Evolutionary conservation across 1,284 basidiomycete genomes (phyloP).

Genomic region (Crucibulum parvulum): DNA sequence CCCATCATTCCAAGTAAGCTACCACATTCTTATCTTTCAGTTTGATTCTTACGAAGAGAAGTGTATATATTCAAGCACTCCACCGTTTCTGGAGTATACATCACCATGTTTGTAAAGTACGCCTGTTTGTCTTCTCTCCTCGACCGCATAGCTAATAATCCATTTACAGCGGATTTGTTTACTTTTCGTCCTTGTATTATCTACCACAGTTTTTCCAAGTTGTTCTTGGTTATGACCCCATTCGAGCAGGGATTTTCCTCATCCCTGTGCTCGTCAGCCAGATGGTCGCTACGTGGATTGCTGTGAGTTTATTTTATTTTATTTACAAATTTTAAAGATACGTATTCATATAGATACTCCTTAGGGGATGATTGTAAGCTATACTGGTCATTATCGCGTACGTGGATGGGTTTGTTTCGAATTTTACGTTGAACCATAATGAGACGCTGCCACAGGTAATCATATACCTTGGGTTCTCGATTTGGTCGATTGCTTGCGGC

Average conservation of each 20-base stretch:
- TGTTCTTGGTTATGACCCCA: constrained; percentile 66
- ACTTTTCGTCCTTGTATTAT: constrained; percentile 68
- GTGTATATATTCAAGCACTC: constrained; percentile 76
- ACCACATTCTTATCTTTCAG: neutral
- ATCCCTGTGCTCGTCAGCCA: constrained; percentile 72
- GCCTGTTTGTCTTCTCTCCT: constrained; percentile 19
- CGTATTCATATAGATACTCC: neutral
- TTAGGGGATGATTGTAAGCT: constrained; percentile 67
- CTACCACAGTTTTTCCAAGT: constrained; percentile 83
- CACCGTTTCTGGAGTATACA: constrained; percentile 76
- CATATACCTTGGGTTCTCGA: constrained; percentile 68
- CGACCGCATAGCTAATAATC: neutral
- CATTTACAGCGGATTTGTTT: constrained; percentile 55
- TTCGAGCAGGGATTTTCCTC: constrained; percentile 66
- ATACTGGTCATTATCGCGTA: constrained; percentile 71
- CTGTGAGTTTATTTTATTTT: constrained; percentile 43
- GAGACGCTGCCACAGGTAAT: constrained; percentile 46
- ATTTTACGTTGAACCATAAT: neutral
- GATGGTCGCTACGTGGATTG: constrained; percentile 59
- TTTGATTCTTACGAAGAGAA: constrained; percentile 18
- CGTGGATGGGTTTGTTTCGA: constrained; percentile 8
- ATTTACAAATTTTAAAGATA: constrained; percentile 1
- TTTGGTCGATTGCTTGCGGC: constrained; percentile 78
- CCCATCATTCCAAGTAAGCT: constrained; percentile 73
- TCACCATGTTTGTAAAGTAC: constrained; percentile 72